Evolutionary conservation across 352 stramenopile species (phyloP).

Genomic region (Phytophthora multivora): DNA sequence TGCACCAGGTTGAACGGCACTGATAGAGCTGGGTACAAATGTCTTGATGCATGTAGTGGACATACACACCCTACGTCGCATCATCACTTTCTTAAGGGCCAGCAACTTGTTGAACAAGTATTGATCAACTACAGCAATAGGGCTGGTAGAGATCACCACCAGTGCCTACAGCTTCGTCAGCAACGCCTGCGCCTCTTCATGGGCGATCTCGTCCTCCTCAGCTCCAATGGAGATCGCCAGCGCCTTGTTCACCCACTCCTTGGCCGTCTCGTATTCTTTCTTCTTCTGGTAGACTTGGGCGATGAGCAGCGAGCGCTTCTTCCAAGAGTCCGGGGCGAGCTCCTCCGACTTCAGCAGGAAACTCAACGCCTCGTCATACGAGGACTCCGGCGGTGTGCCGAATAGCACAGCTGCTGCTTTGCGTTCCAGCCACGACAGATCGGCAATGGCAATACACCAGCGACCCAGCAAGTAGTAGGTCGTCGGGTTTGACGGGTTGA

Average conservation of each 20-base stretch:
- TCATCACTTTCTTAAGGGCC: not conserved
- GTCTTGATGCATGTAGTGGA: not conserved
- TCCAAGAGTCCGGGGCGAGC: constrained; percentile 77
- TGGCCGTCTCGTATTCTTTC: constrained; percentile 60
- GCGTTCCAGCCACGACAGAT: constrained; percentile 87
- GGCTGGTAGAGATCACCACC: not conserved
- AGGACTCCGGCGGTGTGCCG: constrained; percentile 75
- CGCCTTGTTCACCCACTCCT: constrained; percentile 77
- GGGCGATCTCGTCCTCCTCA: constrained; percentile 73
- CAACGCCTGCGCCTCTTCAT: constrained; percentile 72
- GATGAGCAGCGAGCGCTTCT: constrained; percentile 84
- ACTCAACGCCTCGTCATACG: constrained; percentile 80
- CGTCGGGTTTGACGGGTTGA: constrained; percentile 76
- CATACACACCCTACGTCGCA: not conserved
- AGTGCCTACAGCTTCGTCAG: constrained; percentile 58
- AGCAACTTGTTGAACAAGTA: too few relatives aligned
- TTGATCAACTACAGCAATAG: too few relatives aligned
- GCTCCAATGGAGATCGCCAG: constrained; percentile 55
- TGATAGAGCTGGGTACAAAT: too few relatives aligned
- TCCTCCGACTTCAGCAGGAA: constrained; percentile 83
- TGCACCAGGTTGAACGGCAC: not conserved
- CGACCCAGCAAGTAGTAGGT: constrained; percentile 81
- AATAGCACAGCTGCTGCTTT: constrained; percentile 86
- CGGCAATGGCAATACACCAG: constrained; percentile 86
- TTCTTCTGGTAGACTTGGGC: constrained; percentile 86